Percentiles rank a stretch among this genome's conserved stretches.
Evolutionary conservation across 352 stramenopile genomes (phyloP).

Genomic region (Pythium graminicola): DNA sequence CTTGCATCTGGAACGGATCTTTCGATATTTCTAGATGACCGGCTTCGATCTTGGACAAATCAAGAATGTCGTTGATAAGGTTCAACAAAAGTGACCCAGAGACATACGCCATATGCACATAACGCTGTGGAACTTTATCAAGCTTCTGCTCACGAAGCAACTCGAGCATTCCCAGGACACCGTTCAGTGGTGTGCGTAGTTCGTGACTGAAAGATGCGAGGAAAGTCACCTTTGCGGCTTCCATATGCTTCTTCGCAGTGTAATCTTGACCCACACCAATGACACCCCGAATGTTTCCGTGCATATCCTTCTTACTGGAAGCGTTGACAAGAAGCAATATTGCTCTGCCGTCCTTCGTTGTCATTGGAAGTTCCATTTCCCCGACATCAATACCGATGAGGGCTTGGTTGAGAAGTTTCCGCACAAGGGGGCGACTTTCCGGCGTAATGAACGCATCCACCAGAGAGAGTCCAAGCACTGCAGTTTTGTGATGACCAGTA

Average conservation of each 20-base stretch:
- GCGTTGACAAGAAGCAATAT: constrained; percentile 75
- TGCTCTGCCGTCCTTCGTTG: constrained; percentile 57
- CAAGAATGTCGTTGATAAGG: constrained; percentile 90
- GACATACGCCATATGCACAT: constrained; percentile 84
- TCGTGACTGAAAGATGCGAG: constrained; percentile 83
- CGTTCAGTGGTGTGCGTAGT: constrained; percentile 73
- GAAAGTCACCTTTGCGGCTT: constrained; percentile 84
- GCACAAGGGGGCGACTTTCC: constrained; percentile 60
- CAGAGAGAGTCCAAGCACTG: constrained; percentile 59
- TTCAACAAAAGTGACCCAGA: constrained; percentile 84
- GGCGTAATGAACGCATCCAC: constrained; percentile 76
- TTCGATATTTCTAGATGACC: constrained; percentile 86
- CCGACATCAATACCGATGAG: constrained; percentile 81
- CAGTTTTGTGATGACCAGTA: constrained; percentile 69
- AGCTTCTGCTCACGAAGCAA: constrained; percentile 73
- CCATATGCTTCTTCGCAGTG: constrained; percentile 83
- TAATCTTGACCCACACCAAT: constrained; percentile 92
- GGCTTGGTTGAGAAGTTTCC: constrained; percentile 70
- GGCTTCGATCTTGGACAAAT: constrained; percentile 91
- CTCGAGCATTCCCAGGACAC: constrained; percentile 78
- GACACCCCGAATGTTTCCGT: constrained; percentile 89
- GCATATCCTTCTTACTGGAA: constrained; percentile 86
- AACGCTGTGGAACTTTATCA: constrained; percentile 53
- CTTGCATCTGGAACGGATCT: constrained; percentile 76
- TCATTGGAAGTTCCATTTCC: constrained; percentile 86